Evolutionary conservation across 768 basidiomycete species (phyloP).

Genomic region (Mycena epipterygia): DNA sequence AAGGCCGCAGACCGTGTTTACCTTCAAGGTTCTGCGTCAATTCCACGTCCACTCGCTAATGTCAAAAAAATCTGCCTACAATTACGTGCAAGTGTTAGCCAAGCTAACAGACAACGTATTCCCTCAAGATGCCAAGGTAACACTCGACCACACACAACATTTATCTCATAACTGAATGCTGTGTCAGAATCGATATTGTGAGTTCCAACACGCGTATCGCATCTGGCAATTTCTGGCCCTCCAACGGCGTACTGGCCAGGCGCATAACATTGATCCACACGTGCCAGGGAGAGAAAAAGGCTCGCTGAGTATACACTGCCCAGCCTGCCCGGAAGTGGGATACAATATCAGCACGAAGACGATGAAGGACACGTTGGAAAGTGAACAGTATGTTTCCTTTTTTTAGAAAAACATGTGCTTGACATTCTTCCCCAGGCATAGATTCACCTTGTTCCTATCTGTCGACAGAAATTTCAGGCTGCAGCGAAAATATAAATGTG

Average conservation of each 20-base stretch:
- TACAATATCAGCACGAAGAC: conserved; percentile 21
- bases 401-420: not conserved
- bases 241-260: conserved; percentile 30
- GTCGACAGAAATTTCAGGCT: conserved; percentile 8
- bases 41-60: conserved; percentile 48
- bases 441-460: not conserved
- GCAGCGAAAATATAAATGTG: conserved; percentile 7
- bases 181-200: conserved; percentile 27
- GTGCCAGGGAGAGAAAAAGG: conserved; percentile 12
- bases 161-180: not conserved
- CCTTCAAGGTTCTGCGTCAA: conserved; percentile 33
- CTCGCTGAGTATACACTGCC: conserved; percentile 17
- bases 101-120: conserved; percentile 40
- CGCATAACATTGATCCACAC: conserved; percentile 16
- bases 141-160: not conserved
- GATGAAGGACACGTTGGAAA: not conserved
- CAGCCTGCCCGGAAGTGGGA: conserved; percentile 31
- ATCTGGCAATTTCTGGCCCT: conserved; percentile 29
- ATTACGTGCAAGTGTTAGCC: conserved; percentile 43
- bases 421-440: not conserved
- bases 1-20: conserved; percentile 32
- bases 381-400: not conserved
- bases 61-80: conserved; percentile 48
- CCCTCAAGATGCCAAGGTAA: not conserved
- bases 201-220: conserved; percentile 25